Evolutionary conservation across 768 basidiomycete species (phyloP).

Genomic region (Baorangia bicolor): DNA sequence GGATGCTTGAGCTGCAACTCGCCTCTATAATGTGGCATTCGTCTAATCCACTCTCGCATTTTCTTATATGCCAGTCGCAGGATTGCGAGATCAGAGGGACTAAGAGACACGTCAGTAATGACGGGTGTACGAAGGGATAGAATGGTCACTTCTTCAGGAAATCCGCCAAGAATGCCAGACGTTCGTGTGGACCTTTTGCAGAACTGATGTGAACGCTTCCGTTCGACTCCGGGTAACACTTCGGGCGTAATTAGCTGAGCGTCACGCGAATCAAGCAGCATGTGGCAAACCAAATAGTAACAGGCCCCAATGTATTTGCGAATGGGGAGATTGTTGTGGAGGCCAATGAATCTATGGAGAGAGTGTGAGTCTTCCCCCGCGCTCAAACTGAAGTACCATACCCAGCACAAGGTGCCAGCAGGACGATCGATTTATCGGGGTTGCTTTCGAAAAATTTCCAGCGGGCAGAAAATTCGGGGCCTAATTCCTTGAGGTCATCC

Average conservation of each 20-base stretch:
- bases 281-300: constrained; percentile 31
- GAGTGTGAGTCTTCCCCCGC: not conserved
- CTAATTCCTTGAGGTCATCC: constrained; percentile 49
- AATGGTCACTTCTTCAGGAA: constrained; percentile 44
- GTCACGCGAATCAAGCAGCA: not conserved
- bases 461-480: constrained; percentile 43
- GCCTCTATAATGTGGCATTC: constrained; percentile 44
- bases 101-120: not conserved
- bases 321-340: constrained; percentile 7
- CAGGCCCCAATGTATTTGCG: constrained; percentile 17
- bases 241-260: not conserved
- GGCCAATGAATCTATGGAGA: constrained; percentile 10
- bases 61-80: constrained; percentile 30
- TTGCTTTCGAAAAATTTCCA: constrained; percentile 54
- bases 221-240: constrained; percentile 44
- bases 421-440: constrained; percentile 56
- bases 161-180: constrained; percentile 44
- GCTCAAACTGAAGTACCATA: constrained; percentile 15
- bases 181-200: constrained; percentile 39
- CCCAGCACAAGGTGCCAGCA: constrained; percentile 43
- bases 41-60: constrained; percentile 29
- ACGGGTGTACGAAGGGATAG: not conserved
- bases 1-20: constrained; percentile 25
- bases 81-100: constrained; percentile 27
- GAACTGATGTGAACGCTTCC: constrained; percentile 50